phyloP scores from a whole-genome alignment of 2,329 filamentous ascomycete species.

The Alternaria gaisen region DNA sequence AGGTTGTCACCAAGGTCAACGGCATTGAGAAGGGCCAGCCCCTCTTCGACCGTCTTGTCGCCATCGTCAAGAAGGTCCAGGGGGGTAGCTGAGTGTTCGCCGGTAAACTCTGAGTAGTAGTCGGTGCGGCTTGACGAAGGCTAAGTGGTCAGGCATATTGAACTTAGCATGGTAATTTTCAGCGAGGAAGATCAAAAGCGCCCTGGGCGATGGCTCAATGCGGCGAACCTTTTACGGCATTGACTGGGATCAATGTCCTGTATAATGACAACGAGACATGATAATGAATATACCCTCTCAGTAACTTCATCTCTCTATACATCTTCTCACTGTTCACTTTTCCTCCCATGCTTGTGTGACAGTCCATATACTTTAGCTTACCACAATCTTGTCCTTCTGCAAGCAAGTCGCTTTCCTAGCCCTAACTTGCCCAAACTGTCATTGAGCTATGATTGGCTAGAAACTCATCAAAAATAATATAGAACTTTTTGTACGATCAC shows the following conservation, averaged over 20 bases:
- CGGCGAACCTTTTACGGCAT: conserved; percentile 14
- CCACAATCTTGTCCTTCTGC: too few relatives aligned
- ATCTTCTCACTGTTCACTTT: neutral
- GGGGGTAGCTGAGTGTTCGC: conserved; percentile 29
- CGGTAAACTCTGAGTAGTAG: conserved; percentile 23
- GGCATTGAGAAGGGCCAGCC: conserved; percentile 80
- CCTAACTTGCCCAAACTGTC: too few relatives aligned
- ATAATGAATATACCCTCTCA: conserved; percentile 24
- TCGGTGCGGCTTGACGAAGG: neutral
- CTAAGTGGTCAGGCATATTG: conserved; percentile 5
- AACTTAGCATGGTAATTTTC: conserved; percentile 11
- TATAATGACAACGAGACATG: conserved; percentile 29
- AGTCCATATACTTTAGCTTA: too few relatives aligned
- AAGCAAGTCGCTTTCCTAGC: too few relatives aligned
- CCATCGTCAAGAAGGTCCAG: conserved; percentile 86
- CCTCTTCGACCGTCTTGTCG: conserved; percentile 77
- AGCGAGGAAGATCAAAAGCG: conserved; percentile 16
- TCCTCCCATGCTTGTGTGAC: neutral
- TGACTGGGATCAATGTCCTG: conserved; percentile 17
- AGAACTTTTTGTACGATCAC: too few relatives aligned
- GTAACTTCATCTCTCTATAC: neutral
- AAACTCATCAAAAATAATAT: too few relatives aligned
- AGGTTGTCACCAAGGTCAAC: conserved; percentile 81
- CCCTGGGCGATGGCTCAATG: conserved; percentile 14
- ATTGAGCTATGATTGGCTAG: too few relatives aligned